phyloP scores from a whole-genome alignment of 1,284 basidiomycete species.

The Volvariella volvacea region DNA sequence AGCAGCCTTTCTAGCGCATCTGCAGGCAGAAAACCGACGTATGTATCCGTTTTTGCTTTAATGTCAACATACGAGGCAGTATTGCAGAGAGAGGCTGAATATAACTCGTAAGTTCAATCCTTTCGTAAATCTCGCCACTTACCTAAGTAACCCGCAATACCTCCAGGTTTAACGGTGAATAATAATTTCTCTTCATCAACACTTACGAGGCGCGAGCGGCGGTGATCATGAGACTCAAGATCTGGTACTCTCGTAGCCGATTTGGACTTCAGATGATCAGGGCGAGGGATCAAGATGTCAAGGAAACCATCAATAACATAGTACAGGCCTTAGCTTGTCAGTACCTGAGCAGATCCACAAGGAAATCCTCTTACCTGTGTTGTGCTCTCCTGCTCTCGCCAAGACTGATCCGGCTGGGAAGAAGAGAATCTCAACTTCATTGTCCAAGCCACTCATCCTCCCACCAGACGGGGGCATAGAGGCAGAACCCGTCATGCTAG shows the following conservation, averaged over 20 bases:
- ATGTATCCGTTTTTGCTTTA: slow-evolving; percentile 93
- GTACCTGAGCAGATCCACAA: not conserved
- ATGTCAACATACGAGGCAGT: slow-evolving; percentile 96
- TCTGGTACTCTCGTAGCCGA: not conserved
- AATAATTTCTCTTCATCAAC: slow-evolving; percentile 48
- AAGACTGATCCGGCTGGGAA: slow-evolving; percentile 85
- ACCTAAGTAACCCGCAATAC: slow-evolving; percentile 97
- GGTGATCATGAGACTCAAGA: not conserved
- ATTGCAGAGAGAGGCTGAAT: slow-evolving; percentile 78
- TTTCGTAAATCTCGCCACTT: slow-evolving; percentile 14
- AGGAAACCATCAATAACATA: slow-evolving; percentile 98
- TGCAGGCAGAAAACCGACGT: slow-evolving; percentile 91
- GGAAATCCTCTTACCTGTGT: slow-evolving; percentile 52
- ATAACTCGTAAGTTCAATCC: not conserved
- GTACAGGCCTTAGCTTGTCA: slow-evolving; percentile 65
- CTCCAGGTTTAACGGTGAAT: slow-evolving; percentile 95
- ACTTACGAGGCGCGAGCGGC: slow-evolving; percentile 9
- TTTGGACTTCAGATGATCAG: slow-evolving; percentile 2
- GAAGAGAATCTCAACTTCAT: slow-evolving; percentile 93
- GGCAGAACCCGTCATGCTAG: slow-evolving; percentile 56
- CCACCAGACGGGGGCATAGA: slow-evolving; percentile 50
- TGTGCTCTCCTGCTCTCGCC: slow-evolving; percentile 85
- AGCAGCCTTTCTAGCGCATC: slow-evolving; percentile 85
- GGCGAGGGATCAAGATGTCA: slow-evolving; percentile 75
- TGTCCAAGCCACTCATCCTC: slow-evolving; percentile 77